Evolutionary conservation across 2,329 filamentous ascomycete genomes (phyloP).

Genomic region (Myriangium duriaei): DNA sequence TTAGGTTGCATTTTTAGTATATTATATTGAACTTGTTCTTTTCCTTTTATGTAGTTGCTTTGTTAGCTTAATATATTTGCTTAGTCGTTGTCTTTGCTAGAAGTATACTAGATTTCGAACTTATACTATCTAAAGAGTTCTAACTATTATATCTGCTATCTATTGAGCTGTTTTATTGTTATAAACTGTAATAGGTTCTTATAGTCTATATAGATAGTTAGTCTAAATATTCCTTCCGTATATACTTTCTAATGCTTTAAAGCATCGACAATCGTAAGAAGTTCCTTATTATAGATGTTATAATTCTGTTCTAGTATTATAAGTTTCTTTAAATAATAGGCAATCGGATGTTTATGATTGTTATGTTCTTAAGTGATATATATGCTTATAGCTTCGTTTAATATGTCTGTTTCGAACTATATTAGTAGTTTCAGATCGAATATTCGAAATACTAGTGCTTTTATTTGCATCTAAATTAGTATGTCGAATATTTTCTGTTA

Average conservation of each 20-base stretch:
- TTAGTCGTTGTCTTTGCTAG: slow-evolving; percentile 2
- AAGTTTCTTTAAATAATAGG: slow-evolving; percentile 9
- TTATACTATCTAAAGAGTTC: slow-evolving; percentile 9
- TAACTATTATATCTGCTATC: slow-evolving; percentile 8
- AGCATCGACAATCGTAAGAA: slow-evolving; percentile 11
- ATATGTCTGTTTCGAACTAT: slow-evolving; percentile 11
- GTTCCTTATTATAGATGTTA: slow-evolving; percentile 11
- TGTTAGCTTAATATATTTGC: slow-evolving; percentile 1
- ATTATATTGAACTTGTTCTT: too few species aligned
- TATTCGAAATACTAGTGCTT: slow-evolving; percentile 7
- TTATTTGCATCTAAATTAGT: slow-evolving; percentile 10
- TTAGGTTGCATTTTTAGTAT: slow-evolving; percentile 3
- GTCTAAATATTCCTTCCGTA: slow-evolving; percentile 6
- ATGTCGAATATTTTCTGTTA: slow-evolving; percentile 2
- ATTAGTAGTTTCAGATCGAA: slow-evolving; percentile 6
- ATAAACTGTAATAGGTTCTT: slow-evolving; percentile 10
- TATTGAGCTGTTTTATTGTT: slow-evolving; percentile 6
- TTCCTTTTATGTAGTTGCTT: slow-evolving; percentile 2
- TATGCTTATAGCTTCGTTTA: slow-evolving; percentile 3
- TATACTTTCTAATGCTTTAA: slow-evolving; percentile 11
- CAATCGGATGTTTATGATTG: slow-evolving; percentile 4
- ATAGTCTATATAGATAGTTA: slow-evolving; percentile 8
- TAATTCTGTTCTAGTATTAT: slow-evolving; percentile 9
- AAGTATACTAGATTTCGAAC: slow-evolving; percentile 9
- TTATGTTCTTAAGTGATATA: slow-evolving; percentile 8